Conservation (phyloP, 1,284 basidiomycete genomes). For the Pterulicium gracile region DNA sequence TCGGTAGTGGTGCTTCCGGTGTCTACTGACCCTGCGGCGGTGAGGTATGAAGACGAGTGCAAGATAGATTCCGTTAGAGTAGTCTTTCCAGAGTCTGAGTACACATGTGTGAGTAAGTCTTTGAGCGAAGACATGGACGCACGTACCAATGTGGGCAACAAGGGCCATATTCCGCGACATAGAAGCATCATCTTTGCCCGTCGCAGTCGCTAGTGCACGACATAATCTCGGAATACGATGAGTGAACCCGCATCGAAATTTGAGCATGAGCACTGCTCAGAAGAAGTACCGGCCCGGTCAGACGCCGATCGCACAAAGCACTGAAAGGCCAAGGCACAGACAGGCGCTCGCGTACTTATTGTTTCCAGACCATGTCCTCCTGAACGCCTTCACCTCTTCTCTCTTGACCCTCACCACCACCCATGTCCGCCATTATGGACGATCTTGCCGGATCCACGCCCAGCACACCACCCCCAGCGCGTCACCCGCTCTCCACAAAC, state of each 20-base stretch:
- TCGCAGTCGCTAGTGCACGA: neutral
- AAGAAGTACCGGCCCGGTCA: neutral
- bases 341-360: too few relatives aligned
- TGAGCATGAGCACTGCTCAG: neutral
- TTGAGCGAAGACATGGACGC: constrained; percentile 3
- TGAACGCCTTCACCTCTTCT: too few relatives aligned
- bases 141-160: constrained; percentile 73
- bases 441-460: neutral
- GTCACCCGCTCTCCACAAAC: constrained; percentile 9
- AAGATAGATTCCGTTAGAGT: constrained; percentile 85
- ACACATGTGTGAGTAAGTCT: constrained; percentile 8
- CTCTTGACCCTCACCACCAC: neutral
- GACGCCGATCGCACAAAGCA: neutral
- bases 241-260: neutral
- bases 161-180: constrained; percentile 68
- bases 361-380: neutral
- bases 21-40: constrained; percentile 72
- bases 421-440: neutral
- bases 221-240: neutral
- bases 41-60: constrained; percentile 65
- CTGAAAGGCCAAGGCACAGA: neutral
- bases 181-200: constrained; percentile 17
- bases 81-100: constrained; percentile 80
- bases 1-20: constrained; percentile 87
- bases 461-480: neutral